Evolutionary conservation across 2,329 filamentous ascomycete genomes (phyloP).

Genomic region (Grosmannia penicillata): DNA sequence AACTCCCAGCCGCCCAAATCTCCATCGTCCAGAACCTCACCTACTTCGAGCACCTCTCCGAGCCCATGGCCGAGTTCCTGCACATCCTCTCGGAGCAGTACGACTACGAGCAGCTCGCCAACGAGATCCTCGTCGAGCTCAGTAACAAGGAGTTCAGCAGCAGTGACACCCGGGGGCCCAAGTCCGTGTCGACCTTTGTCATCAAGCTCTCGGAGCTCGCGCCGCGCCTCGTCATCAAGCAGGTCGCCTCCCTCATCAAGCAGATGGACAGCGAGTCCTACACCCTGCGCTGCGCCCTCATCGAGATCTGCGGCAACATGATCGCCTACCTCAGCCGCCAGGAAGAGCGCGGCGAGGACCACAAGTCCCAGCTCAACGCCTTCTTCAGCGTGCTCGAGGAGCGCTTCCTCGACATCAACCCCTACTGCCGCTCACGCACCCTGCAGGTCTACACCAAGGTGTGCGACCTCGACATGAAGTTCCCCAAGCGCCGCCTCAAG

Average conservation of each 20-base stretch:
- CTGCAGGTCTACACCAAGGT: slow-evolving; percentile 89
- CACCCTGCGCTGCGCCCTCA: slow-evolving; percentile 80
- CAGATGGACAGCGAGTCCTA: slow-evolving; percentile 96
- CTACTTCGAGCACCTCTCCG: slow-evolving; percentile 96
- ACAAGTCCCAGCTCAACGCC: slow-evolving; percentile 87
- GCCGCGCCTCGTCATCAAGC: slow-evolving; percentile 85
- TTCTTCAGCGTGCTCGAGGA: slow-evolving; percentile 97
- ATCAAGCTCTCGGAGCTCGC: slow-evolving; percentile 85
- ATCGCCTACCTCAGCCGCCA: slow-evolving; percentile 81
- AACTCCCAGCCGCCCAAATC: slow-evolving; percentile 80
- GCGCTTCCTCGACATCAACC: slow-evolving; percentile 90
- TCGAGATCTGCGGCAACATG: slow-evolving; percentile 95
- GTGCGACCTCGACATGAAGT: slow-evolving; percentile 91
- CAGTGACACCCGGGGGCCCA: slow-evolving; percentile 88
- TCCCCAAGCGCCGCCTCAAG: slow-evolving; percentile 77
- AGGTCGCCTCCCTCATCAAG: slow-evolving; percentile 91
- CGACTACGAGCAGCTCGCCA: slow-evolving; percentile 87
- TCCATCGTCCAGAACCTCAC: slow-evolving; percentile 95
- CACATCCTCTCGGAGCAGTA: slow-evolving; percentile 95
- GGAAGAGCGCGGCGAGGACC: slow-evolving; percentile 80
- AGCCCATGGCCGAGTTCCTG: slow-evolving; percentile 96
- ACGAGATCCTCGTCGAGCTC: slow-evolving; percentile 84
- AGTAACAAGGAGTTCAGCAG: slow-evolving; percentile 98
- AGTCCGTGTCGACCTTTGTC: slow-evolving; percentile 90
- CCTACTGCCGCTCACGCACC: slow-evolving; percentile 81